These are phyloP conservation scores for Claviceps monticola DNA, from an alignment of 2,329 filamentous ascomycete species.

Conservation along the genomic window DNA sequence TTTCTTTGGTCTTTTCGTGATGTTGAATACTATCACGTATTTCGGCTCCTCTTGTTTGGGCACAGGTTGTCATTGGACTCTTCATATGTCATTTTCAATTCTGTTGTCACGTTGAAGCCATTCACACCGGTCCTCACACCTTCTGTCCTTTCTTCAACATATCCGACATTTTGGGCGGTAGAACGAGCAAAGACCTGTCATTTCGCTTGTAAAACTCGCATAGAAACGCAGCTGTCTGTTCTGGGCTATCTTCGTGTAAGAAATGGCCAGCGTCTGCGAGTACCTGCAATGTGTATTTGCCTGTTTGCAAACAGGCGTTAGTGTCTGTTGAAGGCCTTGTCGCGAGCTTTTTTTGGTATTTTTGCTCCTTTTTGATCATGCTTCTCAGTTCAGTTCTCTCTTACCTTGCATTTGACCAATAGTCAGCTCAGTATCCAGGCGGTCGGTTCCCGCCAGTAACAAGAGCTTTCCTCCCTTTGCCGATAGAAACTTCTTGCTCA, in stretches of 20 bases:
- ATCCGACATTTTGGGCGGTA: constrained; percentile 85
- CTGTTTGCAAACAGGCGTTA: constrained; percentile 19
- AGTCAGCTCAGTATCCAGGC: constrained; percentile 80
- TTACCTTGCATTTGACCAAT: constrained; percentile 94
- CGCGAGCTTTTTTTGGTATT: not conserved
- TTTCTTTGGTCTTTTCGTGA: no score
- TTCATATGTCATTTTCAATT: not conserved
- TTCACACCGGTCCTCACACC: constrained; percentile 23
- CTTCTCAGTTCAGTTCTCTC: not conserved
- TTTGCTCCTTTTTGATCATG: not conserved
- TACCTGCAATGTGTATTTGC: constrained; percentile 91
- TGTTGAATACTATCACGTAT: no score
- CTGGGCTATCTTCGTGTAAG: constrained; percentile 86
- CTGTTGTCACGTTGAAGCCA: no score
- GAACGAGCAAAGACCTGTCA: constrained; percentile 67
- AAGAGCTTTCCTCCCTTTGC: constrained; percentile 74
- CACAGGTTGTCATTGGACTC: not conserved
- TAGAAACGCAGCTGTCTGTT: constrained; percentile 72
- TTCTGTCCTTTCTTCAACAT: constrained; percentile 49
- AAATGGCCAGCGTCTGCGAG: constrained; percentile 94
- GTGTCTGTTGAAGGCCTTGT: constrained; percentile 5
- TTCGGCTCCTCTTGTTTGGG: no score
- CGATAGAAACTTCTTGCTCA: constrained; percentile 76
- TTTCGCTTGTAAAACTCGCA: constrained; percentile 89
- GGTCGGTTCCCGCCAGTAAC: constrained; percentile 76